Percentiles rank a stretch among this genome's conserved stretches.
Evolutionary conservation across 140 eudicot genomes (phyloP).

Genomic region (Stevia rebaudiana): DNA sequence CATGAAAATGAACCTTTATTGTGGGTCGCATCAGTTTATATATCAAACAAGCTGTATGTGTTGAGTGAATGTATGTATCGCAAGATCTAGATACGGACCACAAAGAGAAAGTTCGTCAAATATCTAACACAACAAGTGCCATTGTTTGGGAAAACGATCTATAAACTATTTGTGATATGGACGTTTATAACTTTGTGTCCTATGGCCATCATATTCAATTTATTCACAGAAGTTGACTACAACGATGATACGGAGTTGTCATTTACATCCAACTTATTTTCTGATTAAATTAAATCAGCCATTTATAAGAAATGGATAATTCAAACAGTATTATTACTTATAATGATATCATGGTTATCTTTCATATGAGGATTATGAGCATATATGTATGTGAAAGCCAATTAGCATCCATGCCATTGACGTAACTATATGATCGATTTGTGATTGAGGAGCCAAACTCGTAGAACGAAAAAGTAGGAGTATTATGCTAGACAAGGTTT

Average conservation of each 20-base stretch:
- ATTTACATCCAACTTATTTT: neutral
- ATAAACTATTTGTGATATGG: neutral
- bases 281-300: neutral
- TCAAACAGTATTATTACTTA: neutral
- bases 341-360: too few relatives aligned
- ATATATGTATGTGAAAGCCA: too few relatives aligned
- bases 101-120: neutral
- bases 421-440: neutral
- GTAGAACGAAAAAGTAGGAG: neutral
- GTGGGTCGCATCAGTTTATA: neutral
- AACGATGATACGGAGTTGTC: neutral
- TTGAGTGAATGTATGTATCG: conserved; percentile 1
- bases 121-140: neutral
- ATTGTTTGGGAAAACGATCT: conserved; percentile 4
- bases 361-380: neutral
- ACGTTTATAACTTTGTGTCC: neutral
- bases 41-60: neutral
- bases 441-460: neutral
- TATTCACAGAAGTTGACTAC: neutral
- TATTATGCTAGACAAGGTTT: too few relatives aligned
- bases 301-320: neutral
- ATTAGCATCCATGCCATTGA: neutral
- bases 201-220: neutral
- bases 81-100: neutral
- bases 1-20: neutral